Evolutionary conservation across 805 yeast species (phyloP).

Genomic region (Saccharomycopsis amapae): DNA sequence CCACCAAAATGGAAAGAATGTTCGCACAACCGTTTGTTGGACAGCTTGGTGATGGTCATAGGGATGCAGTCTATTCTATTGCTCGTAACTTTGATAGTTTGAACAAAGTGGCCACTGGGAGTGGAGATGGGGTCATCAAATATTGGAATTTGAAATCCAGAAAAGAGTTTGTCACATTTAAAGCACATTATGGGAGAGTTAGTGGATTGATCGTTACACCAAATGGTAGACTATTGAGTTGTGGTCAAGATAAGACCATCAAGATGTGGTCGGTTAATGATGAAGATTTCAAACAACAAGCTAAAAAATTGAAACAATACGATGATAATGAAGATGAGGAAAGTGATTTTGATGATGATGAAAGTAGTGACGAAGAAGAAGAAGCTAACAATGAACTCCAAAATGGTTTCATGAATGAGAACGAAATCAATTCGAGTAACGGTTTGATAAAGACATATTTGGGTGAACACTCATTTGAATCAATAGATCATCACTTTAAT

Average conservation of each 20-base stretch:
- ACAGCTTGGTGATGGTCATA: constrained; percentile 89
- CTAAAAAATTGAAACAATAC: constrained; percentile 11
- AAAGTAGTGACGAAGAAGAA: constrained; percentile 7
- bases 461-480: constrained; percentile 78
- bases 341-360: constrained; percentile 18
- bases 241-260: constrained; percentile 79
- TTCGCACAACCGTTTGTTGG: constrained; percentile 97
- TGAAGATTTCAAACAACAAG: constrained; percentile 35
- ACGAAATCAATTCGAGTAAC: constrained; percentile 29
- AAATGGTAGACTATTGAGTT: constrained; percentile 57
- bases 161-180: constrained; percentile 65
- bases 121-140: constrained; percentile 92
- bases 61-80: constrained; percentile 86
- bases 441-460: constrained; percentile 74
- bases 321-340: constrained; percentile 10
- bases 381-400: constrained; percentile 20
- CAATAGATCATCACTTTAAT: constrained; percentile 77
- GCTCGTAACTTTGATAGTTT: constrained; percentile 70
- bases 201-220: constrained; percentile 79
- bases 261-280: constrained; percentile 79
- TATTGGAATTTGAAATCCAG: constrained; percentile 82
- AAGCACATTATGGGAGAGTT: constrained; percentile 87
- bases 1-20: constrained; percentile 92
- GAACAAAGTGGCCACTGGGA: constrained; percentile 79
- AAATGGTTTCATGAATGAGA: constrained; percentile 27